Conservation (phyloP, 73 alveolate species). For the Uronychia binucleata region DNA sequence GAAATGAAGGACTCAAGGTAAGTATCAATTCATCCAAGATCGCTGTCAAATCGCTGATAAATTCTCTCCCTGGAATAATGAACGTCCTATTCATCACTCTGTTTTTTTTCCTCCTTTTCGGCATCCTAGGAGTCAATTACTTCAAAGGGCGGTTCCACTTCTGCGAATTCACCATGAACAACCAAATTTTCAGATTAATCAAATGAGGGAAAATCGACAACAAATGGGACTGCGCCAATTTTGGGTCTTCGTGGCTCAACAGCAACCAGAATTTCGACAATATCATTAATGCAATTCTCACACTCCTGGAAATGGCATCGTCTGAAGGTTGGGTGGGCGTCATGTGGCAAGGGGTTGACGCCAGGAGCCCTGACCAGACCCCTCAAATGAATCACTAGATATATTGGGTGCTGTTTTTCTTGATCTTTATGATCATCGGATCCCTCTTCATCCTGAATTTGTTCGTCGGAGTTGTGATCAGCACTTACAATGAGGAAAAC, state of each 20-base stretch:
- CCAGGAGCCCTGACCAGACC: constrained; percentile 26
- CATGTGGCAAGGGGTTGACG: constrained; percentile 22
- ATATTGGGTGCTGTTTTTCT: constrained; percentile 8
- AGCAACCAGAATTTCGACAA: constrained; percentile 26
- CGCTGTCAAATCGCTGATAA: constrained; percentile 53
- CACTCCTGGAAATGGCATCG: constrained; percentile 64
- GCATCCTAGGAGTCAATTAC: constrained; percentile 62
- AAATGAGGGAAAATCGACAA: neutral
- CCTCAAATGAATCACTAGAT: constrained; percentile 23
- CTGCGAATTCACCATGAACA: too few species aligned
- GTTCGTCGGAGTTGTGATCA: constrained; percentile 32
- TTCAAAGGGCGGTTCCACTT: constrained; percentile 58
- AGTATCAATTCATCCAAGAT: constrained; percentile 6
- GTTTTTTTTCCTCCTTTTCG: constrained; percentile 66
- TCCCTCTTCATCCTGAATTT: constrained; percentile 17
- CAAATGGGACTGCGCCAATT: neutral
- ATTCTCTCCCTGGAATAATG: constrained; percentile 58
- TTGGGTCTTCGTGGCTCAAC: neutral
- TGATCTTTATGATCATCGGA: constrained; percentile 14
- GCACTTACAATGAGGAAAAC: neutral
- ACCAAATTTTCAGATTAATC: too few species aligned
- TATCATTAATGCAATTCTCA: constrained; percentile 43
- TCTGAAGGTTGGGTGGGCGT: constrained; percentile 70
- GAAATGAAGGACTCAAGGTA: constrained; percentile 72
- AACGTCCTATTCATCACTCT: constrained; percentile 66